Evolutionary conservation across 768 basidiomycete genomes (phyloP), one percentile per base, ranked within the genome.

Genomic region (Tylopilus felleus): DNA sequence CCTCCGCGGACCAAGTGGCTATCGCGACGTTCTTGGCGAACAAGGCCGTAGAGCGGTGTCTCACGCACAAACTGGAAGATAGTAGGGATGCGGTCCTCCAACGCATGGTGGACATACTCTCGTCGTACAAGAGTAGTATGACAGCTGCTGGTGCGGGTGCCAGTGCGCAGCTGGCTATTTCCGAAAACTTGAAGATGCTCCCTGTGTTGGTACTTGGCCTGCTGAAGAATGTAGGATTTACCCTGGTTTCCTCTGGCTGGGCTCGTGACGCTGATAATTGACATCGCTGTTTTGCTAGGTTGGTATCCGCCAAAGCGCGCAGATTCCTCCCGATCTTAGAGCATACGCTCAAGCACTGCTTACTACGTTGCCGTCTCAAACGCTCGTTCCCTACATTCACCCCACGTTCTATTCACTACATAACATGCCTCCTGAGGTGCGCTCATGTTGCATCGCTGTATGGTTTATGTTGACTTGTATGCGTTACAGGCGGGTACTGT

Each of bases 381-480:
- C 87, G 9, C 81, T 99, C 46, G 78, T 98, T 52, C 93, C 97
- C 0, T 98, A 97, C 71, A 82, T 98, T 60, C 91, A 98, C 73
- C 95, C 97, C 4, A 81, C 81, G 16, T 97, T 99, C 79, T 98
- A 96, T 74, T 90, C 93, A 5, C 74, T 99, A 56, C 96, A 98
- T 74, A 94, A 87, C 67, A 99, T 99, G 97, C 81, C 88, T 13
- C 84, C 88, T 21, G 93, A 97, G 75, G 92, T 93, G 56, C 56
- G 77, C 63, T 7, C 1, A 9, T 38, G 17, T 9, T 29, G 13
- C n/a, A 13, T 14, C 17, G 8, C 38, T n/a, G 8, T 49, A 23
- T 51, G 8, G 4, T 36, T 36, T 17, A 29, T 9, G 51, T n/a
- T 48, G 47, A 65, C 39, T 46, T 21, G 29, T 47, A 16, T 36